Evolutionary conservation across 2,329 filamentous ascomycete genomes (phyloP).

Genomic region (Fusarium compactum): DNA sequence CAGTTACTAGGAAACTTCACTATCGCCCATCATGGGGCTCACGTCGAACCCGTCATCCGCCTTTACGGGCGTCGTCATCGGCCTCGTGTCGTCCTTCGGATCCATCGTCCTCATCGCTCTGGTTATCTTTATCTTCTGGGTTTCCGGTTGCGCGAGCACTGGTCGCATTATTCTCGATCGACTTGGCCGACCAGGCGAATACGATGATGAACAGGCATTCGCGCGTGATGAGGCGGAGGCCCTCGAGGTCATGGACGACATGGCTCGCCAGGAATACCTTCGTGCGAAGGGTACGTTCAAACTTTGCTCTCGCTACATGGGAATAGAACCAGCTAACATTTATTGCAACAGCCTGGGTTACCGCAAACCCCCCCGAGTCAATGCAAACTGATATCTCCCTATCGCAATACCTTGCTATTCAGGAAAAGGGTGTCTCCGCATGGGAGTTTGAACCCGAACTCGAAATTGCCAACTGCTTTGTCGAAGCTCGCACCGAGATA

Average conservation of each 20-base stretch:
- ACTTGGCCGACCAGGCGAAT: conserved; percentile 93
- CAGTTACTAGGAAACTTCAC: not conserved
- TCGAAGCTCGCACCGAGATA: conserved; percentile 95
- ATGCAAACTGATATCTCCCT: conserved; percentile 96
- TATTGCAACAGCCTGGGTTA: conserved; percentile 79
- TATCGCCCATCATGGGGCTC: conserved; percentile 47
- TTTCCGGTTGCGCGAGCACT: conserved; percentile 74
- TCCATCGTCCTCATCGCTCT: conserved; percentile 87
- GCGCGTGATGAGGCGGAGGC: conserved; percentile 94
- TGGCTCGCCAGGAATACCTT: conserved; percentile 89
- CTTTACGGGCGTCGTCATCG: conserved; percentile 87
- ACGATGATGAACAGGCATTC: conserved; percentile 97
- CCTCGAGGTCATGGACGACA: conserved; percentile 93
- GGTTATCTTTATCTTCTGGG: conserved; percentile 93
- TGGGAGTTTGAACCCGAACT: conserved; percentile 99
- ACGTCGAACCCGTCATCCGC: conserved; percentile 57
- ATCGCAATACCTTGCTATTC: conserved; percentile 96
- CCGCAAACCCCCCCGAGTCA: conserved; percentile 94
- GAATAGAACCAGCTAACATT: conserved; percentile 27
- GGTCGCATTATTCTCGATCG: conserved; percentile 94
- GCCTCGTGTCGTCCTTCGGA: conserved; percentile 92
- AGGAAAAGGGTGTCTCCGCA: conserved; percentile 99
- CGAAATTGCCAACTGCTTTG: conserved; percentile 98
- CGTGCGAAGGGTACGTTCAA: conserved; percentile 85
- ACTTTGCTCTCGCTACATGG: not conserved